A percentile compares a stretch with the other conserved stretches of the same genome.
These are phyloP conservation scores for Sporothrix phasma DNA, from an alignment of 2,329 filamentous ascomycete genomes.

Conservation along the genomic window DNA sequence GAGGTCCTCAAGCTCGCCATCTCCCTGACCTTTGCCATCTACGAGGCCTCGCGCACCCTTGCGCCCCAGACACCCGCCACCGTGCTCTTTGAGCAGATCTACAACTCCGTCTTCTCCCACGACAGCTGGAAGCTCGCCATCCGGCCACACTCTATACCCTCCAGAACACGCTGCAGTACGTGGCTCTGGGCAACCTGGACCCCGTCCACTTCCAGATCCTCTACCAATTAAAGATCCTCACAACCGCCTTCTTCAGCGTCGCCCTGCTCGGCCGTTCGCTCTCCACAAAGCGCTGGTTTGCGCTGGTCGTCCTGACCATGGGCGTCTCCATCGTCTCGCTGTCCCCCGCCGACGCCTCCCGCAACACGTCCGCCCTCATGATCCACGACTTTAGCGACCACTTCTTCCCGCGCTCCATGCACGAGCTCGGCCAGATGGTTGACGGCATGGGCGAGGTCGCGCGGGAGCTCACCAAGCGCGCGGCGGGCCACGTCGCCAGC, in stretches of 20 bases:
- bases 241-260: constrained; percentile 80
- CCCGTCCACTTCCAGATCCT: constrained; percentile 89
- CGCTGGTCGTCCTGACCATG: constrained; percentile 66
- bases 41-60: constrained; percentile 70
- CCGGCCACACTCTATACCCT: constrained; percentile 77
- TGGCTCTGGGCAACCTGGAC: constrained; percentile 82
- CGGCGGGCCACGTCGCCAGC: constrained; percentile 29
- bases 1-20: constrained; percentile 85
- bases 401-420: constrained; percentile 69
- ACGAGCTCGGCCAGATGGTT: constrained; percentile 60
- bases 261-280: constrained; percentile 62
- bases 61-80: constrained; percentile 72
- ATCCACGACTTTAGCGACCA: constrained; percentile 54
- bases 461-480: constrained; percentile 40
- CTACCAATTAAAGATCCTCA: constrained; percentile 90
- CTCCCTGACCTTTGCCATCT: constrained; percentile 75
- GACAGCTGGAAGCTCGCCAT: constrained; percentile 94
- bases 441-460: constrained; percentile 41
- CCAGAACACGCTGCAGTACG: constrained; percentile 88
- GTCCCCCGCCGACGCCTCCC: constrained; percentile 46
- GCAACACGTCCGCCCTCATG: constrained; percentile 39
- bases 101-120: constrained; percentile 69
- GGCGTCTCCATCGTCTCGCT: constrained; percentile 82
- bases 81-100: constrained; percentile 69
- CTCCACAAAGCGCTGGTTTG: constrained; percentile 65